Base-by-base conservation (phyloP, 2,329 filamentous ascomycete genomes). In the Diaporthe caulivora region DNA sequence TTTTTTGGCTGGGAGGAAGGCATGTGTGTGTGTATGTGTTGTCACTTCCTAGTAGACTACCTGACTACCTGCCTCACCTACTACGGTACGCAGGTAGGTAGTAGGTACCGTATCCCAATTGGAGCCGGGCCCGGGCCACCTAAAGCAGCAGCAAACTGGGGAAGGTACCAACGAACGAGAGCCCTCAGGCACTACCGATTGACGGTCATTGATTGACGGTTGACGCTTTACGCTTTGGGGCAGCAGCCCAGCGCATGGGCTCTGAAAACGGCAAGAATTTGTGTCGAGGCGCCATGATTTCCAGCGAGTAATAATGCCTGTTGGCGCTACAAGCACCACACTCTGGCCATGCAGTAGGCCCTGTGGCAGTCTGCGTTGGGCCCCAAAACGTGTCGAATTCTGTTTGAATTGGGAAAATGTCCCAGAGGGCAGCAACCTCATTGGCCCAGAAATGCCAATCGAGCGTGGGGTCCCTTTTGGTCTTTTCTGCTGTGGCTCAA, bases 361-460 rank as follows among this genome's bases (percentile, higher is more conserved):
- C 29, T 65, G 17, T 65, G n/a, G 62, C 15, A 26, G 31, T 53
- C 44, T 53, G 47, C 29, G 62, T 69, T 24, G n/a, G 68, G 68
- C 31, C 40, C 57, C 44, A 44, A 68, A 68, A 64, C 47, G n/a
- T 65, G 69, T 49, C 55, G 70, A 26, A 62, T 65, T 67, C 64
- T 73, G 70, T 60, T 74, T 76, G 71, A 76, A 77, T 75, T 57
- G 53, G 60, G 62, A 58, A 42, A 73, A 74, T 76, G 78, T n/a
- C 77, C 77, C 76, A 72, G n/a, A 40, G 62, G 31, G 64, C 26
- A 44, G 77, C 74, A 77, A 77, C 79, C 76, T 77, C 71, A 84
- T 84, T 84, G 82, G 83, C 72, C 74, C 69, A 74, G 78, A 82
- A 78, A 79, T 70, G 34, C 37, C 76, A 76, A 80, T 78, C 78